Evolutionary conservation across 2,329 filamentous ascomycete species (phyloP), one percentile per base, ranked within the genome.

Genomic region (Tolypocladium cylindrosporum): DNA sequence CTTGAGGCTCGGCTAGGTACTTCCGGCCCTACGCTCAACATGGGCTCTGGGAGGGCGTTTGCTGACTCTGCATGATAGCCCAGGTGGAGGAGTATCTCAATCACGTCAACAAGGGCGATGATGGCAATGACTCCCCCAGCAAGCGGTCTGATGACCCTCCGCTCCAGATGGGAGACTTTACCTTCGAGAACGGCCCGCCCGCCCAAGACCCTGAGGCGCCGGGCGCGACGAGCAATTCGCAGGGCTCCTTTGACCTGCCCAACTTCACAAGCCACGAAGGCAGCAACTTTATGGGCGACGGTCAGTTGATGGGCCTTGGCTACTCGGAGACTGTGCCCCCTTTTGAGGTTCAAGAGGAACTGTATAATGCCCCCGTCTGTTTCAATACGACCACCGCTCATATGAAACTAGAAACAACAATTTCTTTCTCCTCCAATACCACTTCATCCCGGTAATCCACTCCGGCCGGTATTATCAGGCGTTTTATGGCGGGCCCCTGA

Each of bases 1-100:
- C 77, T 97, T 58, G 93, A 97, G 72, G 90, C 90, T 62, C 83
- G 93, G 67, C 76, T 97, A 69, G 89, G 90, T 94, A 83, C 63
- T 77, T 55, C 31, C 43, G 31, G 19, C 16, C 42, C 11, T 5
- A 1, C 8, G 24, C n/a, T 7, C 54, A 4, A 4, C 16, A 3
- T 36, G 1, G 8, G 19, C n/a, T 7, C 54, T 9, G 3, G 1
- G 11, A 7, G 4, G 13, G 34, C 19, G 9, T 19, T 34, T 31
- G 31, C 55, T 58, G 8, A 58, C 21, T 13, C 21, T 52, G n/a
- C 10, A 8, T 24, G 8, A 63, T 63, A 91, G 88, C 86, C 59
- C 89, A 96, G 75, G 90, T 93, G 42, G 92, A 94, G 74, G 90
- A 82, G 52, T 80, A 91, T 62, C 79, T 91, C 61, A 90, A 86